These are phyloP conservation scores for Corymbia calophylla DNA, from an alignment of 441 rosid genomes.

Conservation along the genomic window DNA sequence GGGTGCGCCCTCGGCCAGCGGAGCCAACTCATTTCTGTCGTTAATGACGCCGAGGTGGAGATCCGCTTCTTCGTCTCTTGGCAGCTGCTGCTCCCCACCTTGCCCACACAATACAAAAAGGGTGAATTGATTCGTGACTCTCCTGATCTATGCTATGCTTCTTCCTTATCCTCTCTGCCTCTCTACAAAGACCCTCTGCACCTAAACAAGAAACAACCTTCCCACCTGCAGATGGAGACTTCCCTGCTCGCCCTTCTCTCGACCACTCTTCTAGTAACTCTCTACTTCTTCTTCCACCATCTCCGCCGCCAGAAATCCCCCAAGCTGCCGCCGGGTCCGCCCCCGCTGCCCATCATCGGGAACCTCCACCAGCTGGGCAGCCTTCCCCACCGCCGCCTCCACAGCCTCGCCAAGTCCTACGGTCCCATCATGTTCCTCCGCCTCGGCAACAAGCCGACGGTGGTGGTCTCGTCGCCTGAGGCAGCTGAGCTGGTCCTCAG, in stretches of 20 bases:
- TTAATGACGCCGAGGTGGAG: too few species aligned
- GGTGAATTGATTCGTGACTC: background rate
- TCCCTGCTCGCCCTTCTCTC: background rate
- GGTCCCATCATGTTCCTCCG: slow-evolving; percentile 6
- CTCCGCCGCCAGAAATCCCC: background rate
- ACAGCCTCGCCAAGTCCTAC: background rate
- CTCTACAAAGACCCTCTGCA: background rate
- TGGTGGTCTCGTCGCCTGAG: background rate
- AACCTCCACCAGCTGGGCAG: slow-evolving; percentile 4
- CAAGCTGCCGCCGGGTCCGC: background rate
- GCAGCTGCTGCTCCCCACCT: too few species aligned
- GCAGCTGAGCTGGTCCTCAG: background rate
- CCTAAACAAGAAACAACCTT: background rate
- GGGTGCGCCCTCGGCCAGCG: too few species aligned
- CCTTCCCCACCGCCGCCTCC: slow-evolving; percentile 1
- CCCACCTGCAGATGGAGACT: background rate
- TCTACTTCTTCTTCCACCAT: background rate
- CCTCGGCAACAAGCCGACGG: background rate
- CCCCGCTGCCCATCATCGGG: background rate
- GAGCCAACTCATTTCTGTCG: too few species aligned
- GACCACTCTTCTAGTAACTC: background rate
- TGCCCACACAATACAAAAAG: too few species aligned
- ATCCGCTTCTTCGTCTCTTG: too few species aligned
- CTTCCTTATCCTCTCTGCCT: too few species aligned
- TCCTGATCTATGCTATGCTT: background rate